Conservation (phyloP, 305 asterid species). For the Rubia tinctorum region DNA sequence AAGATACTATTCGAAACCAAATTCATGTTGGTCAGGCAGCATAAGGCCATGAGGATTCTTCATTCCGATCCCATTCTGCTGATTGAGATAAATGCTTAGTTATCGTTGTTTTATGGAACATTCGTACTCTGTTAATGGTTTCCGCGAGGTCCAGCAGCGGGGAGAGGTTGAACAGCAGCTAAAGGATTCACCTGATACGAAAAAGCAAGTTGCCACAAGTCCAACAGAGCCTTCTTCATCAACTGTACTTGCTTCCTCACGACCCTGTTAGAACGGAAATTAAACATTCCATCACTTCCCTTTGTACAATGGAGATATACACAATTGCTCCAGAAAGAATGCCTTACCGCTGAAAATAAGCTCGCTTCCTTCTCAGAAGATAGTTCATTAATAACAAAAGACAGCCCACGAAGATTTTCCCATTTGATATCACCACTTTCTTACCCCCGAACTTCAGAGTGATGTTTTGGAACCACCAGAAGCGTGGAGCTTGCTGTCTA, state of each 20-base stretch:
- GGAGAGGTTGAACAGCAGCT: conserved; percentile 81
- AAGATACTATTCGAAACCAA: no score
- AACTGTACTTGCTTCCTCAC: conserved; percentile 40
- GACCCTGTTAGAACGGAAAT: conserved; percentile 38
- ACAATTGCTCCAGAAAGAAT: not conserved
- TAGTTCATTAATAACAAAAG: conserved; percentile 44
- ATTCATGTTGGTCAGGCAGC: no score
- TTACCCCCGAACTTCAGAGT: conserved; percentile 54
- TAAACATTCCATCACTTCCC: not conserved
- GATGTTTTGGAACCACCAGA: conserved; percentile 66
- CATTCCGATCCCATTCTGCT: no score
- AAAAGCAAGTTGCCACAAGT: conserved; percentile 90
- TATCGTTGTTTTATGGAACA: not conserved
- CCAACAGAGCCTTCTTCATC: conserved; percentile 53
- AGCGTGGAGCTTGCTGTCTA: conserved; percentile 40
- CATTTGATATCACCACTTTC: conserved; percentile 50
- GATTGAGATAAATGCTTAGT: not conserved
- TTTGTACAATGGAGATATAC: not conserved
- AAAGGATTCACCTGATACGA: conserved; percentile 95
- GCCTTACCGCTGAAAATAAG: conserved; percentile 58
- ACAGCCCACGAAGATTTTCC: conserved; percentile 53
- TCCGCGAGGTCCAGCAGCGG: conserved; percentile 39
- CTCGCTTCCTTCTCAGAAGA: conserved; percentile 54
- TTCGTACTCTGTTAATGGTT: conserved; percentile 28
- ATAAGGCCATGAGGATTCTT: not conserved